These are phyloP conservation scores for Schizophyllum commune DNA, from an alignment of 1,284 basidiomycete species.

Conservation along the genomic window DNA sequence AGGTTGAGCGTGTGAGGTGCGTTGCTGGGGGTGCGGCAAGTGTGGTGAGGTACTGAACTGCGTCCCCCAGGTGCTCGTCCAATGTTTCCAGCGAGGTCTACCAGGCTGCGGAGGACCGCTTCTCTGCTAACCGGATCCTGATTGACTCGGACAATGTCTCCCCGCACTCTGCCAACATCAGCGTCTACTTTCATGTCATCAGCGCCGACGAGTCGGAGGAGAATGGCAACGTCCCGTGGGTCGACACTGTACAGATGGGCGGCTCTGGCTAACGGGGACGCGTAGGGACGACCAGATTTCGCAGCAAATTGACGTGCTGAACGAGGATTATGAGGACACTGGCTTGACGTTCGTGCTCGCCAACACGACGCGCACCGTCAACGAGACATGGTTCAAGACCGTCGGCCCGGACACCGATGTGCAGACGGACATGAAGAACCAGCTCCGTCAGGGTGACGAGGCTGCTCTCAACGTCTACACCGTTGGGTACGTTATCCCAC, in stretches of 20 bases:
- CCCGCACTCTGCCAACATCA: not conserved
- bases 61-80: not conserved
- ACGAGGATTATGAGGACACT: conserved; percentile 31
- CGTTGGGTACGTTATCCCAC: conserved; percentile 8
- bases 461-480: conserved; percentile 11
- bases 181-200: conserved; percentile 38
- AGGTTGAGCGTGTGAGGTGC: not conserved
- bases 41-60: not conserved
- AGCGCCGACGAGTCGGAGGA: conserved; percentile 26
- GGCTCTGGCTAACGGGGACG: not conserved
- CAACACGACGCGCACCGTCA: conserved; percentile 32
- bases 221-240: conserved; percentile 35
- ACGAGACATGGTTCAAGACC: conserved; percentile 37
- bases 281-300: conserved; percentile 30
- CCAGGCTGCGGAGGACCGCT: not conserved
- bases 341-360: conserved; percentile 35
- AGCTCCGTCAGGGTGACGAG: conserved; percentile 1
- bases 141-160: conserved; percentile 1
- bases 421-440: conserved; percentile 10
- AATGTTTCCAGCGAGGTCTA: not conserved
- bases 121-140: not conserved
- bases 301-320: conserved; percentile 36
- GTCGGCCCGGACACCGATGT: conserved; percentile 24
- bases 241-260: not conserved
- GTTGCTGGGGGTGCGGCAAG: not conserved